Evolutionary conservation across 1,139 yeast genomes (phyloP).

Genomic region (Geotrichum candidum): DNA sequence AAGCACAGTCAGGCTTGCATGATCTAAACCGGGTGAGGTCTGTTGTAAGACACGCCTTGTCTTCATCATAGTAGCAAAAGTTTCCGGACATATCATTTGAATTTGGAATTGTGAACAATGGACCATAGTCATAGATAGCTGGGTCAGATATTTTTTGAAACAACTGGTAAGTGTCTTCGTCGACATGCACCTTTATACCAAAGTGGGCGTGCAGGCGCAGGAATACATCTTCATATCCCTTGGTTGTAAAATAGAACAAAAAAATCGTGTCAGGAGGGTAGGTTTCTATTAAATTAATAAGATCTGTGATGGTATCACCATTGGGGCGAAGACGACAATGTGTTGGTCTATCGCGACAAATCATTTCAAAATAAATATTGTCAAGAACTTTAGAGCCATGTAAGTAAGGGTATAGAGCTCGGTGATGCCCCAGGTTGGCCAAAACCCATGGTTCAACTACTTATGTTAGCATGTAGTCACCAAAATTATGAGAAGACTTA

Average conservation of each 20-base stretch:
- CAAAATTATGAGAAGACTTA: not conserved
- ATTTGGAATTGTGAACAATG: conserved; percentile 2
- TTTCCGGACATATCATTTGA: not conserved
- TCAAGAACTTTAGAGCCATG: conserved; percentile 38
- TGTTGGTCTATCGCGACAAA: conserved; percentile 49
- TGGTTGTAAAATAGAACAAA: conserved; percentile 38
- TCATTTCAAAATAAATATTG: conserved; percentile 52
- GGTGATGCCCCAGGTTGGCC: conserved; percentile 37
- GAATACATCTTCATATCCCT: conserved; percentile 58
- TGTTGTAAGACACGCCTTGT: conserved; percentile 21
- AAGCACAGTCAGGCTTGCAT: conserved; percentile 29
- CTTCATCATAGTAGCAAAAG: conserved; percentile 11
- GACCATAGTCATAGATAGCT: conserved; percentile 14
- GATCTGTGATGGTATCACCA: conserved; percentile 39
- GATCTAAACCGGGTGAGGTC: conserved; percentile 35
- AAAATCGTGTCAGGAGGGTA: conserved; percentile 47
- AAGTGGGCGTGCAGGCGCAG: conserved; percentile 37
- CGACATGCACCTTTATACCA: conserved; percentile 37
- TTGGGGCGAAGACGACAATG: conserved; percentile 43
- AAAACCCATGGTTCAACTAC: conserved; percentile 52
- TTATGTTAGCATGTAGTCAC: not conserved
- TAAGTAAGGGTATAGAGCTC: conserved; percentile 43
- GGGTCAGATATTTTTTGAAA: conserved; percentile 22
- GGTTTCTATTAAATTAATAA: conserved; percentile 34
- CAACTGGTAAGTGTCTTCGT: conserved; percentile 28